A percentile compares a stretch with the other conserved stretches of the same genome.
Evolutionary conservation across 805 yeast species (phyloP).

Genomic region (Suhomyces xylopsoci): DNA sequence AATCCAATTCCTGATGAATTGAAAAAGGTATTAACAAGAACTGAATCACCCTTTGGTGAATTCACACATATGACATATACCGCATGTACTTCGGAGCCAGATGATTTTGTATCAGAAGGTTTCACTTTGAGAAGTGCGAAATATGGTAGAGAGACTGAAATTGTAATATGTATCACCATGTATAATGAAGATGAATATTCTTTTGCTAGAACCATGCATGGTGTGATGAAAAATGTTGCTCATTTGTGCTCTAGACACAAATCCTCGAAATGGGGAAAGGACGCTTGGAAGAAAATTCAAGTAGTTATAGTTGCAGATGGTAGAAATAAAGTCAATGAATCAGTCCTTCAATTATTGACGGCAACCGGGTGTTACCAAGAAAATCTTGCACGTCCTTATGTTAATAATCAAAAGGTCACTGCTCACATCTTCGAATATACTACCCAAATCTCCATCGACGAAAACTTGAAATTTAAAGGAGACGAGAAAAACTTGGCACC

Average conservation of each 20-base stretch:
- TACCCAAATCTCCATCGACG: conserved; percentile 89
- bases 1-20: conserved; percentile 93
- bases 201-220: conserved; percentile 90
- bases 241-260: conserved; percentile 78
- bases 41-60: conserved; percentile 78
- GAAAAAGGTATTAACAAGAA: conserved; percentile 76
- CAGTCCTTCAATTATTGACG: conserved; percentile 82
- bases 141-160: conserved; percentile 85
- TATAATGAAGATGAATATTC: conserved; percentile 91
- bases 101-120: conserved; percentile 74
- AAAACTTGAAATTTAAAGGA: conserved; percentile 84
- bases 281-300: conserved; percentile 95
- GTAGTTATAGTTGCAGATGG: conserved; percentile 93
- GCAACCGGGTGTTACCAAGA: conserved; percentile 98
- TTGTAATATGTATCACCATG: conserved; percentile 93
- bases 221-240: conserved; percentile 89
- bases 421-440: conserved; percentile 96
- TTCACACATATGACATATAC: conserved; percentile 95
- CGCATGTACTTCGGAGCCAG: conserved; percentile 93
- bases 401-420: conserved; percentile 85
- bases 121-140: conserved; percentile 85
- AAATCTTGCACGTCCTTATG: conserved; percentile 92
- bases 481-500: conserved; percentile 90
- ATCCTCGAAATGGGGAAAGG: conserved; percentile 91
- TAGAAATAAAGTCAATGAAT: conserved; percentile 79